Conservation (phyloP, 805 yeast species). For the Pichia occidentalis region DNA sequence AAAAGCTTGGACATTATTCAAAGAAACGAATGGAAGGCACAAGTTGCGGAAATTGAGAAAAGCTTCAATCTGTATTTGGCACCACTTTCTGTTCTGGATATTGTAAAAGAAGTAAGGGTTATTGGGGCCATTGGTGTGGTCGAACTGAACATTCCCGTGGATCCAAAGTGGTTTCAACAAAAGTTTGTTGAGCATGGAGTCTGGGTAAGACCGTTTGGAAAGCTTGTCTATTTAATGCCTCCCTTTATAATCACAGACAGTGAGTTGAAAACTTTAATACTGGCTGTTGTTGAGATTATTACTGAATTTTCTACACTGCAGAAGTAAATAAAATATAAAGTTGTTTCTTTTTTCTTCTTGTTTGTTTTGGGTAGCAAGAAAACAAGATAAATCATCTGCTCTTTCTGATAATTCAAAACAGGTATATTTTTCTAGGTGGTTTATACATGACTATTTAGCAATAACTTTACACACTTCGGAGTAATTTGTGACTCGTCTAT, state of each 20-base stretch:
- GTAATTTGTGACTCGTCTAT: constrained; percentile 7
- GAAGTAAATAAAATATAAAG: too few species aligned
- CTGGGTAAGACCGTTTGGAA: constrained; percentile 13
- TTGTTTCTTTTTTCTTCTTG: too few species aligned
- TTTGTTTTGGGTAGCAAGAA: too few species aligned
- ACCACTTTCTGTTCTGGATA: background rate
- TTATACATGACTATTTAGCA: too few species aligned
- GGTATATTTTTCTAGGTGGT: too few species aligned
- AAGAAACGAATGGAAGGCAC: constrained; percentile 6
- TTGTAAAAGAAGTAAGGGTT: constrained; percentile 10
- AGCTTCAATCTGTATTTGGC: background rate
- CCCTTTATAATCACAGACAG: constrained; percentile 4
- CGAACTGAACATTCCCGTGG: constrained; percentile 6
- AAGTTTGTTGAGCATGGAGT: constrained; percentile 11
- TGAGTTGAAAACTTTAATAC: constrained; percentile 1
- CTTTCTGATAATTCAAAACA: background rate
- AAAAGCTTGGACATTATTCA: constrained; percentile 11
- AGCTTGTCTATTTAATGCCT: constrained; percentile 12
- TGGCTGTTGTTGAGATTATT: constrained; percentile 2
- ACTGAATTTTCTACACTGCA: background rate
- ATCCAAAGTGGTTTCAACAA: constrained; percentile 12
- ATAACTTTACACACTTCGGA: constrained; percentile 8
- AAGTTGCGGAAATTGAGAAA: constrained; percentile 4
- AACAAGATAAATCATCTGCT: too few species aligned
- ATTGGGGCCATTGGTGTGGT: constrained; percentile 12